phyloP scores from a whole-genome alignment of 1,139 yeast genomes.

The Torulaspora pretoriensis region DNA sequence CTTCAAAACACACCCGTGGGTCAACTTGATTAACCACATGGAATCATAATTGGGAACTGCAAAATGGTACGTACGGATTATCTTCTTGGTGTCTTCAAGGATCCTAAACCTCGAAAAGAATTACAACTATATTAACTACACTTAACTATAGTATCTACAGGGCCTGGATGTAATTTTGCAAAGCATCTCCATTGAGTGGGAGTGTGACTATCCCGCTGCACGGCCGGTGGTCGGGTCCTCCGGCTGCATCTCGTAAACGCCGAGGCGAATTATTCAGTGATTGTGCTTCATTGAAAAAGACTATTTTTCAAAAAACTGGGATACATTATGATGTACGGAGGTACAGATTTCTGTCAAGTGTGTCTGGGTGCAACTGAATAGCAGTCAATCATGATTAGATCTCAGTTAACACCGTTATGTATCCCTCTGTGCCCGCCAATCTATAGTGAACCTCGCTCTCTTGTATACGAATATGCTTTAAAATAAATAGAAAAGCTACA shows the following conservation, averaged over 20 bases:
- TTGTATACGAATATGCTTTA: slow-evolving; percentile 14
- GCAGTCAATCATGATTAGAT: too few relatives aligned
- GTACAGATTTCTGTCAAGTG: too few relatives aligned
- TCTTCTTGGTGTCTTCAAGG: slow-evolving; percentile 10
- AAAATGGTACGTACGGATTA: slow-evolving; percentile 9
- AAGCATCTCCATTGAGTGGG: neutral
- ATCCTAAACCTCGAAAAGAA: neutral
- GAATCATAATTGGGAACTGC: neutral
- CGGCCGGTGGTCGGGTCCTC: neutral
- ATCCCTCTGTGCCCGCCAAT: too few relatives aligned
- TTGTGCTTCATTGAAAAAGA: too few relatives aligned
- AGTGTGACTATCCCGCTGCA: slow-evolving; percentile 1
- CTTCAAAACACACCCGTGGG: too few relatives aligned
- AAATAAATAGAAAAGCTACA: slow-evolving; percentile 10
- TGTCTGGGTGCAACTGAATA: too few relatives aligned
- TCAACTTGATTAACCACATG: neutral
- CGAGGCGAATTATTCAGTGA: too few relatives aligned
- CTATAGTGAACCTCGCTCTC: neutral
- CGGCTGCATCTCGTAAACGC: neutral
- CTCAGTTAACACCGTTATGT: too few relatives aligned
- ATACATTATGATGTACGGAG: too few relatives aligned
- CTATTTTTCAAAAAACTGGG: neutral
- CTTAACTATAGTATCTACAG: neutral
- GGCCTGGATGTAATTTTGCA: neutral
- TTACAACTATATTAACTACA: neutral